Conservation (phyloP, 2,329 filamentous ascomycete species). For the Rhynchosporium secalis region DNA sequence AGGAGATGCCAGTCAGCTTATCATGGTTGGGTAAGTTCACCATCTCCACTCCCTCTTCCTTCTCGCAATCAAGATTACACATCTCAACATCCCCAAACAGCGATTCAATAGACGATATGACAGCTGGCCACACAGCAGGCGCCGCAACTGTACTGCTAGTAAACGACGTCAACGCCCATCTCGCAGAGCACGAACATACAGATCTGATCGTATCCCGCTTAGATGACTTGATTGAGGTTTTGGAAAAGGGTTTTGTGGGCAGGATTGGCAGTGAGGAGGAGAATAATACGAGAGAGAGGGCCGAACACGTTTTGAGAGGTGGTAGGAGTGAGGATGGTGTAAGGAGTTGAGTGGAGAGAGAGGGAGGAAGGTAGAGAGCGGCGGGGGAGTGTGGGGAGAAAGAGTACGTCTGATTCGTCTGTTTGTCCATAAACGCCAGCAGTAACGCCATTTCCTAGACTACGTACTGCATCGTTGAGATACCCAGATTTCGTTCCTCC, state of each 20-base stretch:
- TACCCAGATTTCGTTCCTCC: neutral
- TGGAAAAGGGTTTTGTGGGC: slow-evolving; percentile 74
- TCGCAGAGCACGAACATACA: slow-evolving; percentile 72
- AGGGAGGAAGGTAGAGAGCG: neutral
- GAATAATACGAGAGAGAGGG: slow-evolving; percentile 29
- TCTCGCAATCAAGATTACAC: neutral
- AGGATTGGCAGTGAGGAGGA: slow-evolving; percentile 29
- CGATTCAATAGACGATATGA: slow-evolving; percentile 90
- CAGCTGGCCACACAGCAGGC: slow-evolving; percentile 77
- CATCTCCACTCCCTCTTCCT: too few relatives aligned
- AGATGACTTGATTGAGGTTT: slow-evolving; percentile 73
- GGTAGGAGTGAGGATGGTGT: slow-evolving; percentile 25
- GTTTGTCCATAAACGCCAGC: slow-evolving; percentile 26
- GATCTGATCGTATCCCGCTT: slow-evolving; percentile 70
- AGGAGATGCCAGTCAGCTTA: slow-evolving; percentile 31
- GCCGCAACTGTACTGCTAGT: slow-evolving; percentile 87
- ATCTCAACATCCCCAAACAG: slow-evolving; percentile 44
- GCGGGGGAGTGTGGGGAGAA: too few relatives aligned
- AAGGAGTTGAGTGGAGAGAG: neutral
- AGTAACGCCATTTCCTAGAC: slow-evolving; percentile 15
- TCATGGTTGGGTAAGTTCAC: slow-evolving; percentile 47
- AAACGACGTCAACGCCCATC: slow-evolving; percentile 74
- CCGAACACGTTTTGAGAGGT: slow-evolving; percentile 26
- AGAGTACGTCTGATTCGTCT: neutral
- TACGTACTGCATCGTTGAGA: neutral